Conservation (phyloP, 495 filamentous ascomycete species). For the Tuber borchii region DNA sequence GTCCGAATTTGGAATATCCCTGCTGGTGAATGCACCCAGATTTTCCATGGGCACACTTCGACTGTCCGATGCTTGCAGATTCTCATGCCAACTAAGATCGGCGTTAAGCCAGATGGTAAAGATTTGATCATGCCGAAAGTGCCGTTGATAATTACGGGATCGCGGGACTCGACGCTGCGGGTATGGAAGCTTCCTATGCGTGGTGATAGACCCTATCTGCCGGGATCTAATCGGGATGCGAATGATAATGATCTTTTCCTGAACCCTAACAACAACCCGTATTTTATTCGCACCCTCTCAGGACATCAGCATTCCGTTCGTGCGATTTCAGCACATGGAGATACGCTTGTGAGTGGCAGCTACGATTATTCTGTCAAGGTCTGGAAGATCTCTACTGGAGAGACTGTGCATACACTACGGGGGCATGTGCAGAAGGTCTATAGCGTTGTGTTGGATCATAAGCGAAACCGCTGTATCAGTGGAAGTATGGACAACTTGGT, state of each 20-base stretch:
- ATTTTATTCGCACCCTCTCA: constrained; percentile 78
- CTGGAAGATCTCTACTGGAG: constrained; percentile 94
- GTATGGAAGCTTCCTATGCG: constrained; percentile 93
- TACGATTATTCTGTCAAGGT: constrained; percentile 95
- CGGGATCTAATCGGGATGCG: constrained; percentile 40
- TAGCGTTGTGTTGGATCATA: constrained; percentile 88
- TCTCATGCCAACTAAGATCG: constrained; percentile 74
- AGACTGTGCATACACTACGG: constrained; percentile 75
- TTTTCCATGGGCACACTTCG: constrained; percentile 95
- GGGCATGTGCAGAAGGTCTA: constrained; percentile 95
- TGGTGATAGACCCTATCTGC: constrained; percentile 65
- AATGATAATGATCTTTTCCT: constrained; percentile 51
- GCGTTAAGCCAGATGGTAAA: constrained; percentile 63
- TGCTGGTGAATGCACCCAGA: constrained; percentile 78
- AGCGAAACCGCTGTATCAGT: constrained; percentile 90
- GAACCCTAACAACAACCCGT: constrained; percentile 77
- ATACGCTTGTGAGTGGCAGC: constrained; percentile 96
- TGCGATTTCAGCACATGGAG: constrained; percentile 89
- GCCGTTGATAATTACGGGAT: constrained; percentile 94
- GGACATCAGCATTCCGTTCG: constrained; percentile 95
- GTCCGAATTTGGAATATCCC: constrained; percentile 98
- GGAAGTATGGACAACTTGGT: constrained; percentile 97
- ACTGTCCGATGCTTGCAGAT: constrained; percentile 96
- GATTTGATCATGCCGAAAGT: constrained; percentile 82
- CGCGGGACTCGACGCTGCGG: constrained; percentile 85